Evolutionary conservation across 1,139 yeast species (phyloP).

Genomic region (Zygosaccharomyces sapae): DNA sequence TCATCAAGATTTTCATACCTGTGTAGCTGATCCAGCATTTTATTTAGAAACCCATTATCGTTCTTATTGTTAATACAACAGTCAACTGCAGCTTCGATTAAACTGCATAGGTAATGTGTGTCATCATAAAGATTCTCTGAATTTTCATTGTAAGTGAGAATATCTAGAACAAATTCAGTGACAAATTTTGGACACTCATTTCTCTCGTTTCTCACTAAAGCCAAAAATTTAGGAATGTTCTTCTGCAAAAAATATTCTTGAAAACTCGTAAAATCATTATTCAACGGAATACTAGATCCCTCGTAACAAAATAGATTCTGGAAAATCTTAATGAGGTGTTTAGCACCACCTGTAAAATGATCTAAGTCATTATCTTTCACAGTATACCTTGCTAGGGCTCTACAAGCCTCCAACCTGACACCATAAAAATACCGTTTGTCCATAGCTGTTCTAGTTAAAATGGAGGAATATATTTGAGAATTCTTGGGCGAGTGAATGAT

Average conservation of each 20-base stretch:
- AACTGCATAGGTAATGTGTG: constrained; percentile 56
- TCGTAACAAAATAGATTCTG: constrained; percentile 70
- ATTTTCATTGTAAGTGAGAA: constrained; percentile 82
- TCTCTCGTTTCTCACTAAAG: constrained; percentile 54
- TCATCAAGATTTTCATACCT: constrained; percentile 77
- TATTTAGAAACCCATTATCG: constrained; percentile 39
- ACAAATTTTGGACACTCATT: constrained; percentile 68
- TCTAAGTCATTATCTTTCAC: constrained; percentile 52
- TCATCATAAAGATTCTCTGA: constrained; percentile 75
- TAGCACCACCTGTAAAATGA: constrained; percentile 58
- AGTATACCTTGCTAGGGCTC: constrained; percentile 67
- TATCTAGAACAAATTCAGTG: constrained; percentile 59
- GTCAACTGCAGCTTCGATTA: constrained; percentile 55
- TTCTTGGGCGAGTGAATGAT: constrained; percentile 45
- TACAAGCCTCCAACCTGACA: constrained; percentile 81
- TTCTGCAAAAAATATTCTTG: constrained; percentile 65
- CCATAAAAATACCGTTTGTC: constrained; percentile 88
- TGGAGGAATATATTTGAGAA: constrained; percentile 64
- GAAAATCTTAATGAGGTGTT: constrained; percentile 67
- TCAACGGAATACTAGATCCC: constrained; percentile 60
- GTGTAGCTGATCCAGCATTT: constrained; percentile 57
- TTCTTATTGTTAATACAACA: constrained; percentile 40
- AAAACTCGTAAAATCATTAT: constrained; percentile 73
- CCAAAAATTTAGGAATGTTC: constrained; percentile 60
- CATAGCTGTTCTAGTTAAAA: constrained; percentile 73